These are phyloP conservation scores for Xylaria sp. DNA, from an alignment of 2,329 filamentous ascomycete species.

Conservation along the genomic window DNA sequence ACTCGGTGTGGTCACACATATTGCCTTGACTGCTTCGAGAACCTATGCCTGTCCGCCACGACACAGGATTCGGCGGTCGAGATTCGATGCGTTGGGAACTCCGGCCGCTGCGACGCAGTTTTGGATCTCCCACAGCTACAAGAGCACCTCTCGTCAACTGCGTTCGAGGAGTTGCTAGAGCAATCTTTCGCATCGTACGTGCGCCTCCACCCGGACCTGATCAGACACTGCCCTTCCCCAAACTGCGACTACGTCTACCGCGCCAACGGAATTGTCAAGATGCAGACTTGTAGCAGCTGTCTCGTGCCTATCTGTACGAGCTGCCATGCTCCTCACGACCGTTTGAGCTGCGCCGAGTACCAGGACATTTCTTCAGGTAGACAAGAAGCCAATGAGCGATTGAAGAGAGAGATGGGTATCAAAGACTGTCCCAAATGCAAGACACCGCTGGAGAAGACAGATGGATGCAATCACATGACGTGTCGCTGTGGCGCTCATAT, in stretches of 20 bases:
- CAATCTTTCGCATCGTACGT: slow-evolving; percentile 53
- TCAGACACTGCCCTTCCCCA: slow-evolving; percentile 57
- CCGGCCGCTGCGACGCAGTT: slow-evolving; percentile 41
- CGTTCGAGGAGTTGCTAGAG: slow-evolving; percentile 29
- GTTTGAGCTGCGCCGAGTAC: slow-evolving; percentile 52
- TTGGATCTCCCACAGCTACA: slow-evolving; percentile 48
- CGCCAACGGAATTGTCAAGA: slow-evolving; percentile 6
- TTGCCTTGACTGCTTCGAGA: slow-evolving; percentile 56
- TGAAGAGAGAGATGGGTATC: slow-evolving; percentile 52
- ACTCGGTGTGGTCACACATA: slow-evolving; percentile 56
- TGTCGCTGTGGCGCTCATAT: slow-evolving; percentile 59
- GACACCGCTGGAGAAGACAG: slow-evolving; percentile 55
- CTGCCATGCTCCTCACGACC: slow-evolving; percentile 52
- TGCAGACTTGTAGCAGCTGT: slow-evolving; percentile 52
- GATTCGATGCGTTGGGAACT: slow-evolving; percentile 47
- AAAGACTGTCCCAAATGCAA: slow-evolving; percentile 57
- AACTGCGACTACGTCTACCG: slow-evolving; percentile 59
- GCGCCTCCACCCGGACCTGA: slow-evolving; percentile 45
- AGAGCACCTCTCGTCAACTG: slow-evolving; percentile 41
- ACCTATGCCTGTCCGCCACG: slow-evolving; percentile 45
- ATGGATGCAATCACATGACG: slow-evolving; percentile 60
- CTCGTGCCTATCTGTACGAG: slow-evolving; percentile 50
- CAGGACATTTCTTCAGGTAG: slow-evolving; percentile 44
- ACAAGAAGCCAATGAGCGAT: slow-evolving; percentile 44
- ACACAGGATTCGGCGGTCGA: slow-evolving; percentile 27